These are phyloP conservation scores for Penicillium steckii DNA, from an alignment of 495 filamentous ascomycete species.

Conservation along the genomic window DNA sequence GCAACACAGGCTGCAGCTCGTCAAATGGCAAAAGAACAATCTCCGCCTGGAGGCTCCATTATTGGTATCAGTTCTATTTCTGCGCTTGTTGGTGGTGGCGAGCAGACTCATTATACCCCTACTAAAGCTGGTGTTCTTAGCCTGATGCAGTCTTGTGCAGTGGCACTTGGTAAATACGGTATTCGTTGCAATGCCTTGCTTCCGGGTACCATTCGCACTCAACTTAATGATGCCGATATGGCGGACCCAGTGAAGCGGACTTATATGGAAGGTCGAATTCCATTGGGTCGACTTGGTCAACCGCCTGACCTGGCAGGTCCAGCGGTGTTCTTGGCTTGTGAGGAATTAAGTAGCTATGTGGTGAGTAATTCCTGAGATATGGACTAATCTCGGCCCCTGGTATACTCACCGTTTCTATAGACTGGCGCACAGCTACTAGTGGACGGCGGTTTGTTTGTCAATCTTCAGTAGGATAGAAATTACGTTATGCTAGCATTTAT, in stretches of 20 bases:
- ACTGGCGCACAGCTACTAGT: conserved; percentile 83
- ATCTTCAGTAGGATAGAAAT: conserved; percentile 51
- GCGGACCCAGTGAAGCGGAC: conserved; percentile 60
- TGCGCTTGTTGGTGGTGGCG: conserved; percentile 78
- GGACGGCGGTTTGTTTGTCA: conserved; percentile 77
- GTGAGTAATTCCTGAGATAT: too few species aligned
- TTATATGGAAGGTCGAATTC: conserved; percentile 86
- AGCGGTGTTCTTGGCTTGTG: conserved; percentile 83
- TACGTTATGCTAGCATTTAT: neutral
- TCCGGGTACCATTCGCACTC: conserved; percentile 82
- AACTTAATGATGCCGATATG: conserved; percentile 84
- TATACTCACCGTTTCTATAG: conserved; percentile 28
- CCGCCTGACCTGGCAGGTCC: conserved; percentile 73
- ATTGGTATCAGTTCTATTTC: conserved; percentile 83
- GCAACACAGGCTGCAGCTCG: conserved; percentile 77
- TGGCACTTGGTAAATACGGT: conserved; percentile 70
- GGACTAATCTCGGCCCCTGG: too few species aligned
- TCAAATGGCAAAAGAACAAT: conserved; percentile 67
- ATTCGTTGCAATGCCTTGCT: conserved; percentile 85
- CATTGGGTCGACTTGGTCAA: conserved; percentile 70
- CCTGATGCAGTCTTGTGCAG: conserved; percentile 82
- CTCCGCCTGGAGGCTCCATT: conserved; percentile 67
- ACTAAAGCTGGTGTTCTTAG: conserved; percentile 84
- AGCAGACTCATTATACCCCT: conserved; percentile 85
- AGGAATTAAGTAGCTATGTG: conserved; percentile 72